phyloP scores from a whole-genome alignment of 306 rosid species.

The Pachyrhizus erosus region DNA sequence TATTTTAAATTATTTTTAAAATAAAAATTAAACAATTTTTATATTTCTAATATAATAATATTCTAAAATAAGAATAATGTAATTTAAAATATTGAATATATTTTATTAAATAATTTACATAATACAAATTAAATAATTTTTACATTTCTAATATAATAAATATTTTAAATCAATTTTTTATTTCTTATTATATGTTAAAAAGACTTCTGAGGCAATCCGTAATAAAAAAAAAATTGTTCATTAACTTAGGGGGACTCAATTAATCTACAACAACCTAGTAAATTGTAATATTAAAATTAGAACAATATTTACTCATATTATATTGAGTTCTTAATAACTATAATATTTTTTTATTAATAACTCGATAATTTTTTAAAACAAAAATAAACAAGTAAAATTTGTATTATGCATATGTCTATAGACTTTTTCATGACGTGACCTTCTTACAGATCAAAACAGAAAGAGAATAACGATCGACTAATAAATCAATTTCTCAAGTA shows the following conservation, averaged over 20 bases:
- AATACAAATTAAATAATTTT: too few species aligned
- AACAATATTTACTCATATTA: too few species aligned
- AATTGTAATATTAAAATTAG: too few species aligned
- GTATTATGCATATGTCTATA: not conserved
- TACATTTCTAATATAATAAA: too few species aligned
- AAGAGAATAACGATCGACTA: not conserved
- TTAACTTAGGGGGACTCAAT: too few species aligned
- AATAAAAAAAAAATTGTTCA: not conserved
- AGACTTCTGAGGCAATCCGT: not conserved
- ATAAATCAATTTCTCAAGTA: not conserved
- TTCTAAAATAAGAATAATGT: too few species aligned
- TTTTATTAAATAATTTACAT: too few species aligned
- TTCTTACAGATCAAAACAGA: not conserved
- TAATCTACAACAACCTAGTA: not conserved
- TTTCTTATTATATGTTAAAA: too few species aligned
- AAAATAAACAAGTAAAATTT: not conserved
- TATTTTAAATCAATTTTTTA: not conserved
- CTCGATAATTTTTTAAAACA: not conserved
- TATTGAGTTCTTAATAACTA: not conserved
- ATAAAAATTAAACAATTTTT: too few species aligned
- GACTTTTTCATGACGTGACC: not conserved
- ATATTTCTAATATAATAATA: too few species aligned
- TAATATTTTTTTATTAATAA: not conserved
- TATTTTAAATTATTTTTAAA: too few species aligned
- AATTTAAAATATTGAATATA: too few species aligned